A percentile compares a stretch with the other conserved stretches of the same genome.
These are phyloP conservation scores for Skeletonema marinoi DNA, from an alignment of 108 stramenopile species.

Conservation along the genomic window DNA sequence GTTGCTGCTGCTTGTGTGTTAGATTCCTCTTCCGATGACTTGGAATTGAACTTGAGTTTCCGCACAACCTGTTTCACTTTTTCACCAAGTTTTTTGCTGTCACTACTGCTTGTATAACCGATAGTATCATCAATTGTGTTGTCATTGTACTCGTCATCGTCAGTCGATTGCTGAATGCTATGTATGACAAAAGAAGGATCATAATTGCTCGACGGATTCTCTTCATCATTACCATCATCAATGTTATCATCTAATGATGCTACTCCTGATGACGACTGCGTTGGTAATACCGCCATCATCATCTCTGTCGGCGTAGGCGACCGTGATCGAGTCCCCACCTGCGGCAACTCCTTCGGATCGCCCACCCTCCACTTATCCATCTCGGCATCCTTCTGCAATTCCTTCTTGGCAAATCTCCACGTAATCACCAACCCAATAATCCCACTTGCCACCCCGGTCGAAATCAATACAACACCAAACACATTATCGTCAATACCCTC, in stretches of 20 bases:
- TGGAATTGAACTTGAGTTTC: background rate
- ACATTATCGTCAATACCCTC: background rate
- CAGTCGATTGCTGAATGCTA: background rate
- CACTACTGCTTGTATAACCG: background rate
- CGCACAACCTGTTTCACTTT: background rate
- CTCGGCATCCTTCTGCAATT: slow-evolving; percentile 32
- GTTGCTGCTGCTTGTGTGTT: background rate
- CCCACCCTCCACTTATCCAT: background rate
- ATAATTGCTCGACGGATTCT: background rate
- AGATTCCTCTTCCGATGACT: background rate
- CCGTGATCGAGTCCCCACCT: background rate
- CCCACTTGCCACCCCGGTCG: slow-evolving; percentile 27
- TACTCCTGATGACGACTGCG: background rate
- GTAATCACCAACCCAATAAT: slow-evolving; percentile 44
- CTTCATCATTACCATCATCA: background rate
- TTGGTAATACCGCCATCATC: background rate
- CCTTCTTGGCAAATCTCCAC: slow-evolving; percentile 50
- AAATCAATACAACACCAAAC: slow-evolving; percentile 20
- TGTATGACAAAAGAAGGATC: background rate
- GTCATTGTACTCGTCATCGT: background rate
- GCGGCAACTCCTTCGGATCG: background rate
- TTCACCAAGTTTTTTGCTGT: background rate
- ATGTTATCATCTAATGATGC: background rate
- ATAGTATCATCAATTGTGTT: background rate
- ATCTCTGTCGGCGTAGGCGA: background rate